Evolutionary conservation across 768 basidiomycete species (phyloP), one percentile per base, ranked within the genome.

Genomic region (Boletus sp.): DNA sequence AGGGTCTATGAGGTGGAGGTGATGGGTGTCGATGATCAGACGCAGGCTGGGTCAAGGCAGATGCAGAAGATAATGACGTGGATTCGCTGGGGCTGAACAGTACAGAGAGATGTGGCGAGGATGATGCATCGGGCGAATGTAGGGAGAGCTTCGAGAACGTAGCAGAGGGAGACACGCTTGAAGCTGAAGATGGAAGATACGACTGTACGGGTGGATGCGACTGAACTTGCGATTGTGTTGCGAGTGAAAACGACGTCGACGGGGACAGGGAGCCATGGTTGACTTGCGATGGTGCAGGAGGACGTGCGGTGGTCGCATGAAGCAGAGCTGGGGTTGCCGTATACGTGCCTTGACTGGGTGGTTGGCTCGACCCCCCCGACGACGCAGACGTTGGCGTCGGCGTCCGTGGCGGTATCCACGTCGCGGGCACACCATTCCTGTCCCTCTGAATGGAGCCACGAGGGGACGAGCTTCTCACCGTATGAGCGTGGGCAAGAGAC

Each of bases 81-180:
- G 58, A 37, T 50, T 67, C 50, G 50, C 53, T 37, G 12, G 58
- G 55, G 14, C 33, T 36, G 18, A 59, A 44, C 40, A 61, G 46
- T 10, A 60, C 39, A 41, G 67, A 56, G 12, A 51, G 37, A 33
- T 52, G 53, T 11, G 63, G 40, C 12, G 50, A 52, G 20, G 56
- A 58, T 30, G 55, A 54, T 48, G 60, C 56, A 51, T 72, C 56
- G 49, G 76, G 73, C 45, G 72, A 72, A 61, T 79, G 60, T 59
- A 84, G 56, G 2, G 83, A 83, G 39, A 85, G 72, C 49, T 78
- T 80, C 45, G 83, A 78, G 57, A 85, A 84, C 0, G 80, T 74
- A 4, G 72, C 67, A 0, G 82, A 76, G 1, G 81, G 82, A 0
- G 82, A 83, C 3, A 67, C 64, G 3, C 58, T 59, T n/a, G 68